Percentiles rank a stretch among this genome's conserved stretches.
These are phyloP conservation scores for Yarrowia alimentaria DNA, from an alignment of 805 yeast genomes.

Conservation along the genomic window DNA sequence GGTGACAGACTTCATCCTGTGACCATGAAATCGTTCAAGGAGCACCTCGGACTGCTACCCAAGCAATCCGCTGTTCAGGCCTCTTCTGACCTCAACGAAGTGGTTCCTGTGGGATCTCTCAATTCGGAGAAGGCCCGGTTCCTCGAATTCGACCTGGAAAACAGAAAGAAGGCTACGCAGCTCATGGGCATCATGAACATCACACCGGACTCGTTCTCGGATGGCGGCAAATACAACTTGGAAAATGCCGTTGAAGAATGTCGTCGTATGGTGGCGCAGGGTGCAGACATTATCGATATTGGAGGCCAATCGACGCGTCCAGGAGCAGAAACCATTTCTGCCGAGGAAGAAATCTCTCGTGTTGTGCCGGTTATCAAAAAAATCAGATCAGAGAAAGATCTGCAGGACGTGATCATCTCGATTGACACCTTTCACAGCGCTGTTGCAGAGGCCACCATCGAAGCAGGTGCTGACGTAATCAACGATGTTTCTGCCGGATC, in stretches of 20 bases:
- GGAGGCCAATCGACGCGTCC: slow-evolving; percentile 97
- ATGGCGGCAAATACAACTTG: slow-evolving; percentile 60
- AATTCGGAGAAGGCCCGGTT: slow-evolving; percentile 29
- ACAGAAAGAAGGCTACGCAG: slow-evolving; percentile 50
- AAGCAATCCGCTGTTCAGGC: slow-evolving; percentile 36
- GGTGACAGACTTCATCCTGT: slow-evolving; percentile 75
- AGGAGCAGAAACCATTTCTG: slow-evolving; percentile 60
- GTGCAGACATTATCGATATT: slow-evolving; percentile 79
- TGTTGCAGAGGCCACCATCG: slow-evolving; percentile 69
- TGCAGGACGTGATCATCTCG: slow-evolving; percentile 57
- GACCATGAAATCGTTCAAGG: slow-evolving; percentile 74
- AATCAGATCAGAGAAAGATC: slow-evolving; percentile 48
- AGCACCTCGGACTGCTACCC: slow-evolving; percentile 61
- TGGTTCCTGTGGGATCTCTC: slow-evolving; percentile 31
- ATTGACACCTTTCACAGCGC: slow-evolving; percentile 81
- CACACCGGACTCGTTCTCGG: slow-evolving; percentile 95
- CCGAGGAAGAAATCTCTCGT: slow-evolving; percentile 65
- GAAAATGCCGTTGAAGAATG: slow-evolving; percentile 50
- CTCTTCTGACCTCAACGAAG: slow-evolving; percentile 34
- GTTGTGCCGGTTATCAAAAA: slow-evolving; percentile 68
- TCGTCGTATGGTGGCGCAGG: slow-evolving; percentile 50
- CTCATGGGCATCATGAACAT: slow-evolving; percentile 86
- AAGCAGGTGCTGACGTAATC: slow-evolving; percentile 83
- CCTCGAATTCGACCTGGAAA: slow-evolving; percentile 48
- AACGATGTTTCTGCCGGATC: slow-evolving; percentile 86